phyloP scores from a whole-genome alignment of 345 rosid genomes.

The Arabidopsis arenosa region DNA sequence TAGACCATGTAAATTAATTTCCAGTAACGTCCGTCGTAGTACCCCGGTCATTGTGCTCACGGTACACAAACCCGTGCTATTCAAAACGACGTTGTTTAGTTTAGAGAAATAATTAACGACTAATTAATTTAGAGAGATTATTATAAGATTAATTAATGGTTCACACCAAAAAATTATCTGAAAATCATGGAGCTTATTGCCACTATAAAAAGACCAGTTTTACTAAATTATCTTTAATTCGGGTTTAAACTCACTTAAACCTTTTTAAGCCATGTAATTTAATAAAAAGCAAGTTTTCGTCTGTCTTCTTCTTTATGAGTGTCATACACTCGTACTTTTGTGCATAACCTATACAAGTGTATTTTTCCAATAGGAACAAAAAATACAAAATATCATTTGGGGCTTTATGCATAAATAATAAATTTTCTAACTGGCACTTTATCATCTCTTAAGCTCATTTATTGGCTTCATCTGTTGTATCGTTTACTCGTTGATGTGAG shows the following conservation, averaged over 20 bases:
- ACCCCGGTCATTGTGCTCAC: too few relatives aligned
- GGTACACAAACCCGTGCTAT: too few relatives aligned
- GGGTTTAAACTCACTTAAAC: not conserved
- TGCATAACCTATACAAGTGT: not conserved
- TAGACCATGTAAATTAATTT: too few relatives aligned
- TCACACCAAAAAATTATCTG: not conserved
- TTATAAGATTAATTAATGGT: too few relatives aligned
- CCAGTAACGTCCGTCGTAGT: too few relatives aligned
- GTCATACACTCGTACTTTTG: not conserved
- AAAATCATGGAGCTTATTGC: not conserved
- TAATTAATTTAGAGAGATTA: too few relatives aligned
- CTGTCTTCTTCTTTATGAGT: not conserved
- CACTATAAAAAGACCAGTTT: not conserved
- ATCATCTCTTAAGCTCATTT: constrained; percentile 2
- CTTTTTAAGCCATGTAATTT: not conserved
- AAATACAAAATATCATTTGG: not conserved
- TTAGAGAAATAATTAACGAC: too few relatives aligned
- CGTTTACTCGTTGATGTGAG: not conserved
- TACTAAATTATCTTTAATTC: not conserved
- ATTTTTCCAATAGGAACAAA: not conserved
- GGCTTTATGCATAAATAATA: not conserved
- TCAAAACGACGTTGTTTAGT: too few relatives aligned
- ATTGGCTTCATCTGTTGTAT: not conserved
- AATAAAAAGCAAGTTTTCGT: not conserved
- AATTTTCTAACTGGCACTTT: not conserved